Evolutionary conservation across 225 moss, liverwort and hornwort species (phyloP), one percentile per base, ranked within the genome.

Genomic region (Pseudisothecium myosuroides): DNA sequence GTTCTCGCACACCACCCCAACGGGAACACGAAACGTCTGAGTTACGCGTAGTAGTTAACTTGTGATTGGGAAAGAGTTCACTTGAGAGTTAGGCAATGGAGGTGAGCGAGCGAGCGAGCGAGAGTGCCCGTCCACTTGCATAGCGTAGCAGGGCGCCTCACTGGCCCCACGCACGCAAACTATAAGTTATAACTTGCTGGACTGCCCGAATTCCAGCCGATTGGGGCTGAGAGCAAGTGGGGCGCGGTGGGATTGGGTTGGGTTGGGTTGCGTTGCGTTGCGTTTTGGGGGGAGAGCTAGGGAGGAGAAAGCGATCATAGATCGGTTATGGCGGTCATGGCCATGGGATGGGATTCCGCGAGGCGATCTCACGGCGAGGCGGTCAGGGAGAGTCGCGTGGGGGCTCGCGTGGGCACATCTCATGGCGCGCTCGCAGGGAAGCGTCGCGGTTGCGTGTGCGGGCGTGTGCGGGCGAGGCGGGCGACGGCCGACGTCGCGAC

Each of bases 371-470:
- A 87, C 79, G 90, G 90, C 27, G 50, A 36, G 50, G 55, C 11
- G n/a, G 39, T 18, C 52, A 79, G 36, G 61, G 50, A n/a, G 60
- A 50, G 60, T 50, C 32, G 71, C 49, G 41, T 36, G 67, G 63
- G 50, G 37, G 29, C 66, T 58, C 27, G 76, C 76, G 90, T 49
- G 67, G 76, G 56, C 58, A 65, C 29, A 45, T 90, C 84, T 69
- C 84, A 73, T 73, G 84, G 73, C 56, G 63, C 39, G 73, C 88
- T 52, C 71, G 72, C 63, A 32, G 36, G 58, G 26, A 76, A 24
- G 90, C 66, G 76, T 41, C 80, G 54, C 54, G 83, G 84, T 90
- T 90, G 90, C 90, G 88, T 90, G 87, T 13, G 8, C 52, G 63
- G 54, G 87, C 73, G 84, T 84, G 84, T 72, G 90, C 87, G 41